Percentiles rank a stretch among this genome's conserved stretches.
These are phyloP conservation scores for Dioscorea alata DNA, from an alignment of 106 monocot genomes.

Conservation along the genomic window DNA sequence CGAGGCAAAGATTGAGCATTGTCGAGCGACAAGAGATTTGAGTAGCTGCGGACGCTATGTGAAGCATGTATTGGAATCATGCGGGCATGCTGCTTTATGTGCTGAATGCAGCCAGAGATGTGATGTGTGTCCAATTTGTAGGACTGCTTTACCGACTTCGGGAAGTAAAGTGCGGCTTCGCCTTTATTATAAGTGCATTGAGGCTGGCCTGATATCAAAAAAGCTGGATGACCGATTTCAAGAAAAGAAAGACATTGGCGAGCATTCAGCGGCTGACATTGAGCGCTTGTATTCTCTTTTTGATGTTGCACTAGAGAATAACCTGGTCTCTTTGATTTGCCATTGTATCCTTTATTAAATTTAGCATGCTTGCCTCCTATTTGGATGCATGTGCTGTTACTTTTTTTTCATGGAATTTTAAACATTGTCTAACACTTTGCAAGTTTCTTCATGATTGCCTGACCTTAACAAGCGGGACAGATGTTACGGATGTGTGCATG, in stretches of 20 bases:
- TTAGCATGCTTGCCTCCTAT: background rate
- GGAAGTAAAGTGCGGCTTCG: constrained; percentile 52
- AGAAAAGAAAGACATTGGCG: constrained; percentile 42
- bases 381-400: too few relatives aligned
- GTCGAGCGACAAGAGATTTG: constrained; percentile 82
- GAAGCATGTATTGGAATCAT: constrained; percentile 64
- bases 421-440: too few relatives aligned
- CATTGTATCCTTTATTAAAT: constrained; percentile 80
- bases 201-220: constrained; percentile 73
- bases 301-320: constrained; percentile 89
- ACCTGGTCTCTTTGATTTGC: constrained; percentile 78
- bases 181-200: constrained; percentile 82
- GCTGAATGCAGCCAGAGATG: constrained; percentile 87
- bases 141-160: constrained; percentile 34
- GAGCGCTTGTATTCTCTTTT: constrained; percentile 78
- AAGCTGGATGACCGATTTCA: constrained; percentile 58
- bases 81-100: constrained; percentile 92
- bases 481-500: constrained; percentile 95
- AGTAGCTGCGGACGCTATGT: constrained; percentile 88
- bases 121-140: constrained; percentile 82
- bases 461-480: constrained; percentile 64
- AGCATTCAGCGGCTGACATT: constrained; percentile 50
- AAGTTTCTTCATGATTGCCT: background rate
- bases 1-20: constrained; percentile 83
- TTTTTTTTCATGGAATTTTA: too few relatives aligned